Base-by-base conservation (phyloP, 2,329 filamentous ascomycete species). In the Grosmannia serpens region DNA sequence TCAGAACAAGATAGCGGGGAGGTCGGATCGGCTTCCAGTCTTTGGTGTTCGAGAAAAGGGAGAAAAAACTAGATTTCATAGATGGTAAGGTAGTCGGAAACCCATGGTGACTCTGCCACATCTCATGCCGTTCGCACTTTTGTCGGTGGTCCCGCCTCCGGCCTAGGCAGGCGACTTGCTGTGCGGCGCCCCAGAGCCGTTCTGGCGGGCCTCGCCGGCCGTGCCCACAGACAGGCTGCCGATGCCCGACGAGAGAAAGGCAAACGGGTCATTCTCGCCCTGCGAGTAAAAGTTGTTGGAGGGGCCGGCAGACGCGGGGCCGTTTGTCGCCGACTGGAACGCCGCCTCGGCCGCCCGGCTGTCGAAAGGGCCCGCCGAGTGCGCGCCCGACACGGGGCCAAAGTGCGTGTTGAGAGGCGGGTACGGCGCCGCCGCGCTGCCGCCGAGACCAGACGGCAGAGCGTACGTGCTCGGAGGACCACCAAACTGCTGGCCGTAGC, bases 281-380 rank as follows among this genome's bases (percentile, higher is more conserved):
- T 84, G 78, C 62, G 71, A 76, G 69, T 86, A 87, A 67, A 87
- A 88, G 68, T 83, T 84, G 74, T 88, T 89, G 49, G 87, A 85
- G 38, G 86, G 84, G 47, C 87, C 88, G 61, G 86, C 86, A 51
- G 88, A 89, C 20, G 86, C 85, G 24, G 87, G 86, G 58, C 88
- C 89, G 65, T 94, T 92, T 65, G 86, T 86, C 46, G 89, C 91
- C 47, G 88, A 89, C 69, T 89, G 89, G 78, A 99, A 99, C 29
- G 94, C 92, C 61, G 91, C 91, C 75, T 97, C 92, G 20, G 92
- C 90, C 62, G 90, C 88, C 62, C 91, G 89, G 76, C 91, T 95
- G 69, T 96, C 91, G 68, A 99, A 97, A 6, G 87, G 87, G 15
- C 90, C 88, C 49, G 88, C 88, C 27, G 88, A 88, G 72, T 94